Evolutionary conservation across 768 basidiomycete genomes (phyloP), one percentile per base, ranked within the genome.

Genomic region (Leccinum rimulosum): DNA sequence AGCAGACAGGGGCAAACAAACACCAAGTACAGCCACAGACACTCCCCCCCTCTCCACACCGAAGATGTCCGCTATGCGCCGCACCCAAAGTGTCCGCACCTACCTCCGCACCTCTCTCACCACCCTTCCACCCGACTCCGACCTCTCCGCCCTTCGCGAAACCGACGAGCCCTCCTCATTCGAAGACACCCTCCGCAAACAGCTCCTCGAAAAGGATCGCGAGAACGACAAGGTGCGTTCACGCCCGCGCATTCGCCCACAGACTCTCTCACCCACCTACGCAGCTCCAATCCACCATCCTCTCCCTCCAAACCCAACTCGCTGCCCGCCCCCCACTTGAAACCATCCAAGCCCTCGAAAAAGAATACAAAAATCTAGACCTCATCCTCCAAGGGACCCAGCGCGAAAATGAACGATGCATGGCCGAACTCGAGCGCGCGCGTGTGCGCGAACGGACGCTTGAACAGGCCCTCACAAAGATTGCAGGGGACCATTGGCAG

Each of bases 401-500:
- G 62, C 77, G 90, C 52, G 92, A 94, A 75, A 94, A 94, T 66
- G 91, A 93, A 64, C 79, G 87, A 52, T 88, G 86, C 61, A 93
- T 93, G 91, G 79, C 83, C 0, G 89, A 92, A 59, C 77, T 91
- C 3, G 91, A 93, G 57, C 79, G 87, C 62, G 80, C 77, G 3
- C 89, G 83, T 58, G 79, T 78, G n/a, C 79, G 91, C 52, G 89
- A 91, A 73, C 89, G 90, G 70, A 78, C 84, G 73, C 80, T 93
- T 36, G 91, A 94, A 68, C 80, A 83, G 33, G 88, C 89, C 51
- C 71, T 94, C 14, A 77, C 83, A 6, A 85, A 82, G 61, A 73
- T 91, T 22, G 87, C 84, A 1, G 91, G 91, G 0, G 85, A 89
- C 55, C 88, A 91, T 67, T 93, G 91, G 91, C 88, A 91, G 84